Conservation (phyloP, 2,329 filamentous ascomycete species). For the Hypoxylon sp. region DNA sequence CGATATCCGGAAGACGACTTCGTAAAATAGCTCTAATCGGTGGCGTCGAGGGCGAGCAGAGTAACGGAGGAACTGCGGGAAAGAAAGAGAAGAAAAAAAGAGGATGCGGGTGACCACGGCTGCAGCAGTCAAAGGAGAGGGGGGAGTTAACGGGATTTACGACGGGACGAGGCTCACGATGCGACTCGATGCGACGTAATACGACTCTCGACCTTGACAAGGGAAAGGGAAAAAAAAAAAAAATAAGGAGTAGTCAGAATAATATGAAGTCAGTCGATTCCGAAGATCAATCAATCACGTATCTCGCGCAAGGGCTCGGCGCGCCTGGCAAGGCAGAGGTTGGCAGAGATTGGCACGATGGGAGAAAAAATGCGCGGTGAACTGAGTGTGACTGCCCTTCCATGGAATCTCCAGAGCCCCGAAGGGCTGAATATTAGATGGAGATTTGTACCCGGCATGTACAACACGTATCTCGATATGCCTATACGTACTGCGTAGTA, state of each 20-base stretch:
- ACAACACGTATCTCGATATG: neutral
- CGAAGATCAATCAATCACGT: conserved; percentile 29
- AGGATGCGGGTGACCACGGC: conserved; percentile 12
- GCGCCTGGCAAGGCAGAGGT: conserved; percentile 10
- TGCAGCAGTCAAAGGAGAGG: conserved; percentile 6
- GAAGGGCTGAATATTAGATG: conserved; percentile 28
- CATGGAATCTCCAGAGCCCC: conserved; percentile 14
- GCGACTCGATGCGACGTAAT: conserved; percentile 12
- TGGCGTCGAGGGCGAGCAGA: conserved; percentile 11
- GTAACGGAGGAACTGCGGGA: too few relatives aligned
- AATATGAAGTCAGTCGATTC: conserved; percentile 6
- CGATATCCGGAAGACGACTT: conserved; percentile 1
- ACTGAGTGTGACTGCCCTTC: too few relatives aligned
- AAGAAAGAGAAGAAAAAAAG: too few relatives aligned
- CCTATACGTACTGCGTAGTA: neutral
- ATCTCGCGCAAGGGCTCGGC: conserved; percentile 24
- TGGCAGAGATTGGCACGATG: neutral
- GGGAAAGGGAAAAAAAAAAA: conserved; percentile 6
- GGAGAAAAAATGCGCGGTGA: too few relatives aligned
- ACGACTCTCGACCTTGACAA: neutral
- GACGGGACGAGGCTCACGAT: conserved; percentile 15
- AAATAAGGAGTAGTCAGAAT: too few relatives aligned
- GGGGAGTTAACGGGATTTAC: conserved; percentile 13
- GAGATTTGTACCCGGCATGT: too few relatives aligned
- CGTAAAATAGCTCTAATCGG: conserved; percentile 21